Evolutionary conservation across 805 yeast genomes (phyloP).

Genomic region (Candida hispaniensis): DNA sequence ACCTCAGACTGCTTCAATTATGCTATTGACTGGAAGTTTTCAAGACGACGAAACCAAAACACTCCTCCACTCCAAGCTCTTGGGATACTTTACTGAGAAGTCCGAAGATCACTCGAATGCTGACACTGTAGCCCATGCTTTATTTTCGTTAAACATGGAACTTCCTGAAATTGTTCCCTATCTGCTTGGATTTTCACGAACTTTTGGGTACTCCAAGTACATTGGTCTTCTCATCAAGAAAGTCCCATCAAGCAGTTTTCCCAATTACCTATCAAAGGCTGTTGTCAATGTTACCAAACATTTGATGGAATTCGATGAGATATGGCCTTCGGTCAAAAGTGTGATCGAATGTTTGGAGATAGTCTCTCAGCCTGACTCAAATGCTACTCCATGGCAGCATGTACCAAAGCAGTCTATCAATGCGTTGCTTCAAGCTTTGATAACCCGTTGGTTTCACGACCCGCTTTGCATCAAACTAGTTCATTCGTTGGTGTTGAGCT

Average conservation of each 20-base stretch:
- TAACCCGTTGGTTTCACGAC: slow-evolving; percentile 37
- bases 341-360: slow-evolving; percentile 3
- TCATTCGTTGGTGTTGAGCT: slow-evolving; percentile 32
- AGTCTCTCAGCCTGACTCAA: too few species aligned
- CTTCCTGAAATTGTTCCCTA: too few species aligned
- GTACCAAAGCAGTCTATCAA: slow-evolving; percentile 22
- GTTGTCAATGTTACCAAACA: slow-evolving; percentile 13
- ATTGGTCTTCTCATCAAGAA: slow-evolving; percentile 3
- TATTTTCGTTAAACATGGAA: too few species aligned
- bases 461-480: slow-evolving; percentile 38
- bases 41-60: too few species aligned
- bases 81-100: too few species aligned
- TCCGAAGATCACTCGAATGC: too few species aligned
- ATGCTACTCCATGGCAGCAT: too few species aligned
- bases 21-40: too few species aligned
- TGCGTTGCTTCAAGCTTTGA: slow-evolving; percentile 26
- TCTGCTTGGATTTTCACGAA: too few species aligned
- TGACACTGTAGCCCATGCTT: too few species aligned
- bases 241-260: background rate
- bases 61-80: too few species aligned
- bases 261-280: slow-evolving; percentile 9
- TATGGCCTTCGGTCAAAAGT: background rate
- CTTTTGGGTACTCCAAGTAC: slow-evolving; percentile 8
- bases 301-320: slow-evolving; percentile 9
- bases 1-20: too few species aligned